These are phyloP conservation scores for Artemisia annua DNA, from an alignment of 129 eudicot genomes.

Conservation along the genomic window DNA sequence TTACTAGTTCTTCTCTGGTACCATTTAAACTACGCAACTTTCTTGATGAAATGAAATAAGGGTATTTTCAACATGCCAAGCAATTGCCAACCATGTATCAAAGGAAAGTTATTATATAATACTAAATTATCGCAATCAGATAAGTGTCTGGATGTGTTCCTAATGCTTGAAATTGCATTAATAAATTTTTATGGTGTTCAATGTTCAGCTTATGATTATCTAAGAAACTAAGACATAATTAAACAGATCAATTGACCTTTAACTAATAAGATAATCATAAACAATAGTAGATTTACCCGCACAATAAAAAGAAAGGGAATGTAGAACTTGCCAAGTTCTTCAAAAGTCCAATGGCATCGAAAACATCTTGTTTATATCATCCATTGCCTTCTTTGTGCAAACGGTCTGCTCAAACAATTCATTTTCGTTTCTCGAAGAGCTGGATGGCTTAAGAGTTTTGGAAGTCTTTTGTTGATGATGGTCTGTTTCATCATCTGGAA, in stretches of 20 bases:
- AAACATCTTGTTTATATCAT: conserved; percentile 87
- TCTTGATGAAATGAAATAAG: background rate
- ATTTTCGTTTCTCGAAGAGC: conserved; percentile 47
- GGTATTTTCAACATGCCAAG: background rate
- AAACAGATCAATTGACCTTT: background rate
- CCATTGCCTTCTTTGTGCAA: conserved; percentile 88
- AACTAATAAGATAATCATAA: background rate
- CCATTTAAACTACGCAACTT: conserved; percentile 11
- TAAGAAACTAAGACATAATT: background rate
- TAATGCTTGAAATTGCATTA: background rate
- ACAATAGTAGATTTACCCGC: background rate
- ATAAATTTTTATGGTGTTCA: background rate
- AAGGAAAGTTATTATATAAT: background rate
- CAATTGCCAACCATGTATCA: background rate
- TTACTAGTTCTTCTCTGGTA: background rate
- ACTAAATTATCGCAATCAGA: background rate
- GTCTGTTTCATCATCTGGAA: conserved; percentile 65
- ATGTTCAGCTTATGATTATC: background rate
- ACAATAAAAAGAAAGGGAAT: conserved; percentile 13
- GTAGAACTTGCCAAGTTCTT: conserved; percentile 37
- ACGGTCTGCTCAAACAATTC: conserved; percentile 83
- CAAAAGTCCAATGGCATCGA: conserved; percentile 86
- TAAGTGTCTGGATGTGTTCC: background rate
- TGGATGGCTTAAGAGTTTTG: conserved; percentile 36
- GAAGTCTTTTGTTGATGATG: conserved; percentile 25